Base-by-base conservation (phyloP, 768 basidiomycete genomes). In the Lentinus tigrinus region DNA sequence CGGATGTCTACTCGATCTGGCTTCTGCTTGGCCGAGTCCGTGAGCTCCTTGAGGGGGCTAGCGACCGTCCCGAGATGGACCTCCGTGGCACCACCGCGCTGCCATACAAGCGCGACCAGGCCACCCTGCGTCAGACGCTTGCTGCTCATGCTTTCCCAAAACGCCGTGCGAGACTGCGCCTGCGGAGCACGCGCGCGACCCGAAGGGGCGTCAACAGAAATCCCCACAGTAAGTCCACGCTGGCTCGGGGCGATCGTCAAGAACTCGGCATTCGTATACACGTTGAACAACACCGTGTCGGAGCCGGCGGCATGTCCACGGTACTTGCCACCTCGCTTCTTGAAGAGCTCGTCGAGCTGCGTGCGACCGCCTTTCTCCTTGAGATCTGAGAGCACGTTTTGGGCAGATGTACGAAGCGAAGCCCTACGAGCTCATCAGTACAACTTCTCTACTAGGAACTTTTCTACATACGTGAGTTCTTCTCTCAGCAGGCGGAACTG, bases 401-500 rank as follows among this genome's bases (percentile, higher is more conserved):
- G 80, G 16, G 83, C 73, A 0, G 84, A 78, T 13, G 67, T 74
- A 7, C 85, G 75, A 27, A 86, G 66, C 0, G 84, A 78, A 0
- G 85, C 83, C 4, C 85, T 85, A 49, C 2, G 21, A 23, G 37
- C 51, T 40, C 24, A 10, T 23, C 42, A 38, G 37, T 44, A 43
- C 27, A 38, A 28, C 19, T 10, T 5, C n/a, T 19, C 26, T 19
- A 3, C 17, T 36, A 28, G 1, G 39, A 53, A 40, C 21, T 4
- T 14, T 23, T 23, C 34, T 7, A 67, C 82, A 21, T 63, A 87
- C 82, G 78, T 87, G 14, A 88, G 70, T 57, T 92, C 89, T 60
- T 90, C 90, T 42, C 89, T 75, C 31, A 92, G 72, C 0, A 91
- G 76, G 38, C 90, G 83, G 68, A 88, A 91, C 61, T 92, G 88